Base-by-base conservation (phyloP, 768 basidiomycete genomes). In the Boletus patriciae region DNA sequence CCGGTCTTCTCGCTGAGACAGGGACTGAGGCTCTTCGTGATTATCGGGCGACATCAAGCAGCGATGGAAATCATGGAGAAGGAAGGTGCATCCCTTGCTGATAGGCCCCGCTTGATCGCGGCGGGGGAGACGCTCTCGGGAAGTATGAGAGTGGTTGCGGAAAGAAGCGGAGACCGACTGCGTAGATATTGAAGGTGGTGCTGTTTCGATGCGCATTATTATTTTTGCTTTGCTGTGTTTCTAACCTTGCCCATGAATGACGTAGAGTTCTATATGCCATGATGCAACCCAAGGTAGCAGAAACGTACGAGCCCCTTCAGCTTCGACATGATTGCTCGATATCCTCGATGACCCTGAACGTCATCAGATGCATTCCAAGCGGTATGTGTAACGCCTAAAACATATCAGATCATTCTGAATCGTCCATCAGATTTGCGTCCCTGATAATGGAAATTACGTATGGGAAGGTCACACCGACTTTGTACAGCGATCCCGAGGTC, bases 1-100 rank as follows among this genome's bases (percentile, higher is more conserved):
- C 55, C 57, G 0, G 54, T 58, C 5, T 46, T 57, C 6, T 57
- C 57, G 12, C 12, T 58, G 0, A 57, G 25, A 18, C 43, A 50
- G 8, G 57, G 57, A 4, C 25, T 48, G 12, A 57, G 48, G 19
- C 13, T 50, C 11, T 58, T 45, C 19, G 54, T 58, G 23, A 12
- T 58, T 15, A 57, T 58, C 3, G 57, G 54, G 9, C 43, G 57
- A 21, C 50, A 58, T 8, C 43, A 57, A 29, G 57, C 47, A 12
- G 54, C 54, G 36, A 58, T 58, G 55, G 57, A 58, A n/a, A 50
- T 58, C 31, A 57, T 58, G 57, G 54, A 58, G 33, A 58, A 58
- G 43, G 54, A 58, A 23, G 57, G 57, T 19, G 54, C 38, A 3
- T 58, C 55, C 9, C 9, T 57, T 13, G 48, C 54, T 6, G 57